These are phyloP conservation scores for Bryoglossum gracile DNA, from an alignment of 495 filamentous ascomycete species.

Conservation along the genomic window DNA sequence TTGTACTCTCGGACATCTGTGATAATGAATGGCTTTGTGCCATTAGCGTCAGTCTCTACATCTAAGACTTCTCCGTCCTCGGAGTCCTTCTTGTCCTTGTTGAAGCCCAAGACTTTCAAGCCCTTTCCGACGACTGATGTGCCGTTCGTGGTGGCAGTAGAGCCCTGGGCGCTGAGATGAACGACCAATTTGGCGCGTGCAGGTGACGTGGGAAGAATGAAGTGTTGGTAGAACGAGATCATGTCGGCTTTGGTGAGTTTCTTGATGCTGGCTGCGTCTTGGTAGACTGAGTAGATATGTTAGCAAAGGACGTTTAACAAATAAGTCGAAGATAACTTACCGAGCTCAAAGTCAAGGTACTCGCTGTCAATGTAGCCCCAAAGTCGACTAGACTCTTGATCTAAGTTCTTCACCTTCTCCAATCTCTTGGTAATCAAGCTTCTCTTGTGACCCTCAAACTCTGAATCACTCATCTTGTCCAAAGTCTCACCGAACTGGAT, in stretches of 20 bases:
- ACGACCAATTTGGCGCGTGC: constrained; percentile 73
- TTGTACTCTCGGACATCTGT: constrained; percentile 72
- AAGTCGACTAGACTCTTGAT: constrained; percentile 73
- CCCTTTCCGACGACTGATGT: constrained; percentile 31
- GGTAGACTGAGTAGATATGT: constrained; percentile 46
- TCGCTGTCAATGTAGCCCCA: constrained; percentile 83
- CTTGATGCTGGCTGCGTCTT: constrained; percentile 69
- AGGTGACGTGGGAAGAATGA: constrained; percentile 66
- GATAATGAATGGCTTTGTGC: constrained; percentile 46
- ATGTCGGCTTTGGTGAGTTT: constrained; percentile 71
- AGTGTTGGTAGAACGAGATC: constrained; percentile 68
- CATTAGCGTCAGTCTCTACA: constrained; percentile 29
- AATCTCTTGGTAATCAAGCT: constrained; percentile 81
- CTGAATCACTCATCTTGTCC: constrained; percentile 68
- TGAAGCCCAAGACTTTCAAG: constrained; percentile 34
- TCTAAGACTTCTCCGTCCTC: constrained; percentile 34
- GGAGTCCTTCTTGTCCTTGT: constrained; percentile 30
- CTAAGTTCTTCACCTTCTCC: constrained; percentile 89
- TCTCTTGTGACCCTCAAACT: constrained; percentile 86
- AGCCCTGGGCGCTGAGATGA: constrained; percentile 66
- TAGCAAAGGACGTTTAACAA: constrained; percentile 14
- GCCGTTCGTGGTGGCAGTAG: constrained; percentile 21
- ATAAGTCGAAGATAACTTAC: constrained; percentile 40
- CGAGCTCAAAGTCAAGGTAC: constrained; percentile 78
- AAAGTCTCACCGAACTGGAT: constrained; percentile 54